phyloP scores from a whole-genome alignment of 1,139 yeast species.

The Arxiozyma bovina region DNA sequence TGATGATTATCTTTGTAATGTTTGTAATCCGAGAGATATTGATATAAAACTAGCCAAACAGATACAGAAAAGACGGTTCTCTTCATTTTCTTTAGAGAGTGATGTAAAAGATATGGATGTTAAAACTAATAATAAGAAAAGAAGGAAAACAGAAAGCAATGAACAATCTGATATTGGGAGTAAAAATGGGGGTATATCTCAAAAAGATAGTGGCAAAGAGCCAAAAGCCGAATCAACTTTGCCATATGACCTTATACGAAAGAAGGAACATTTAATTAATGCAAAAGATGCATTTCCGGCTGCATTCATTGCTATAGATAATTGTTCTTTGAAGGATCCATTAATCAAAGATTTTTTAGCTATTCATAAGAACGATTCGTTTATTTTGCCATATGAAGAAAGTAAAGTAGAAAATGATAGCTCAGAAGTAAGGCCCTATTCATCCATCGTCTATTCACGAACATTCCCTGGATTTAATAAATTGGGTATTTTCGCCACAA shows the following conservation, averaged over 20 bases:
- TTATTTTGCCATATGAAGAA: slow-evolving; percentile 21
- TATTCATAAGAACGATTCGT: slow-evolving; percentile 26
- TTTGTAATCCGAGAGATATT: slow-evolving; percentile 60
- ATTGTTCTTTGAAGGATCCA: slow-evolving; percentile 42
- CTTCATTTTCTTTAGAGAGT: slow-evolving; percentile 4
- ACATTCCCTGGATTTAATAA: slow-evolving; percentile 63
- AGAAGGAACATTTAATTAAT: slow-evolving; percentile 28
- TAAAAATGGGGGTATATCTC: neutral
- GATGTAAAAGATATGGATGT: neutral
- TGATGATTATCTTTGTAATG: slow-evolving; percentile 73
- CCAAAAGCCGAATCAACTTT: neutral
- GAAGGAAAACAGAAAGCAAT: neutral
- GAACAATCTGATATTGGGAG: neutral
- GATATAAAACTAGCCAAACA: slow-evolving; percentile 44
- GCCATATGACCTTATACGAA: slow-evolving; percentile 13
- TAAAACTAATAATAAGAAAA: slow-evolving; percentile 4
- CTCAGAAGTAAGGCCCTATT: slow-evolving; percentile 30
- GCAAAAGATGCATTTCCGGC: slow-evolving; percentile 42
- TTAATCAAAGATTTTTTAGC: slow-evolving; percentile 27
- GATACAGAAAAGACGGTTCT: slow-evolving; percentile 35
- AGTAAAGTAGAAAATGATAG: slow-evolving; percentile 16
- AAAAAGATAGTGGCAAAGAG: slow-evolving; percentile 15
- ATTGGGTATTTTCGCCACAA: slow-evolving; percentile 51
- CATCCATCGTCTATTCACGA: slow-evolving; percentile 30
- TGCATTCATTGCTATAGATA: slow-evolving; percentile 39